Percentiles rank a stretch among this genome's conserved stretches.
Evolutionary conservation across 768 basidiomycete genomes (phyloP).

Genomic region (Boletus rubroflammeus): DNA sequence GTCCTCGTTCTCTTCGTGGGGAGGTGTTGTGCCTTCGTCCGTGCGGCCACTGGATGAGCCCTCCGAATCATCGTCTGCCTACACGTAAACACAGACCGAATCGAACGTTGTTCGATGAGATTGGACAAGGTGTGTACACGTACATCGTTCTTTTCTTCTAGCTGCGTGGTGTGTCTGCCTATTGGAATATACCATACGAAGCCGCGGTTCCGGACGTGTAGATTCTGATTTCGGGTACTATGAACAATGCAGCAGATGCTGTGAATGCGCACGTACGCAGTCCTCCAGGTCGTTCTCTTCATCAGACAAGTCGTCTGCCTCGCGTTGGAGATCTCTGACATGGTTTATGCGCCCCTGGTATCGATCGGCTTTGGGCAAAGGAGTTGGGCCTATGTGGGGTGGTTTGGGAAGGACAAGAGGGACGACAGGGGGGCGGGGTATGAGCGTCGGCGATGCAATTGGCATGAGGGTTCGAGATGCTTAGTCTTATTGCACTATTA

Average conservation of each 20-base stretch:
- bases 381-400: constrained; percentile 63
- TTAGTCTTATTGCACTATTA: background rate
- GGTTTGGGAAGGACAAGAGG: constrained; percentile 64
- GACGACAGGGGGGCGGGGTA: constrained; percentile 59
- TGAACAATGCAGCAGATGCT: background rate
- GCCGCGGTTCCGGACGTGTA: constrained; percentile 61
- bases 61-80: constrained; percentile 38
- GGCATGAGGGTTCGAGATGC: constrained; percentile 35
- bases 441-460: constrained; percentile 65
- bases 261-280: constrained; percentile 41
- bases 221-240: constrained; percentile 39
- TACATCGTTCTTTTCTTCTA: constrained; percentile 85
- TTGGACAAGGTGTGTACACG: constrained; percentile 14
- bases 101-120: background rate
- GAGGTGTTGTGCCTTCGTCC: constrained; percentile 28
- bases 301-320: constrained; percentile 82
- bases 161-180: constrained; percentile 66
- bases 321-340: constrained; percentile 64
- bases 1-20: constrained; percentile 39
- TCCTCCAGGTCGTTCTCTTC: constrained; percentile 83
- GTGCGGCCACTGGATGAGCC: constrained; percentile 32
- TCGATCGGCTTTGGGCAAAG: constrained; percentile 47
- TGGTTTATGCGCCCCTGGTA: constrained; percentile 56
- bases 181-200: constrained; percentile 68
- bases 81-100: background rate